phyloP scores from a whole-genome alignment of 192 early-diverging fungal species.

The Umbelopsis isabellina region DNA sequence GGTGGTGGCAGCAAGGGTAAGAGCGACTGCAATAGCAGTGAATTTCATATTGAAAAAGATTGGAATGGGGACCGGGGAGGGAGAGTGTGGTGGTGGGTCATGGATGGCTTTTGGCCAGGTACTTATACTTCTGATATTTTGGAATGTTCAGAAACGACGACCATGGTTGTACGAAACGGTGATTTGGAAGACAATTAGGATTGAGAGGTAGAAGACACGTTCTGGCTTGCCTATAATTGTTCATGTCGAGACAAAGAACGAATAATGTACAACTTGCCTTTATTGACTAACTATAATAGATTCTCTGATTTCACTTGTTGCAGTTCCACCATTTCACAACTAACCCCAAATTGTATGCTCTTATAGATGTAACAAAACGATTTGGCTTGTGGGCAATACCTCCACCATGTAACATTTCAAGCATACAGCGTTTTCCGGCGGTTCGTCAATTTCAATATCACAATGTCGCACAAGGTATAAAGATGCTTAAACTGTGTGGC shows the following conservation, averaged over 20 bases:
- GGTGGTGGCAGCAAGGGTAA: conserved; percentile 24
- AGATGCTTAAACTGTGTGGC: neutral
- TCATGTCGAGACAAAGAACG: neutral
- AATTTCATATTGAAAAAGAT: conserved; percentile 38
- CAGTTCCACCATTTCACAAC: too few species aligned
- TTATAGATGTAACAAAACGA: too few species aligned
- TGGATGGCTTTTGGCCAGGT: neutral
- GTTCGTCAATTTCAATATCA: neutral
- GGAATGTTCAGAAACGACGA: conserved; percentile 2
- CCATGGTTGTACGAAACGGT: conserved; percentile 13
- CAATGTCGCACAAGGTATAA: conserved; percentile 12
- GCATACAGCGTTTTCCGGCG: neutral
- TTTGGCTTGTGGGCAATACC: too few species aligned
- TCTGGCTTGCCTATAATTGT: conserved; percentile 15
- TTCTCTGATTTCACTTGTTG: neutral
- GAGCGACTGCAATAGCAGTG: conserved; percentile 27
- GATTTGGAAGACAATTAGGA: neutral
- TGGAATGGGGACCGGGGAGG: conserved; percentile 19
- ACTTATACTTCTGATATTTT: conserved; percentile 10
- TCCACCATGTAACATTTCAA: too few species aligned
- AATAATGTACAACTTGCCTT: neutral
- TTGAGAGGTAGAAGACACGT: conserved; percentile 5
- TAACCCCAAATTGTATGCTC: too few species aligned
- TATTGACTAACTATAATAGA: neutral
- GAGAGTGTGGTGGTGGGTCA: conserved; percentile 21